A percentile compares a stretch with the other conserved stretches of the same genome.
Evolutionary conservation across 2,329 filamentous ascomycete species (phyloP).

Genomic region (Penicillium polonicum): DNA sequence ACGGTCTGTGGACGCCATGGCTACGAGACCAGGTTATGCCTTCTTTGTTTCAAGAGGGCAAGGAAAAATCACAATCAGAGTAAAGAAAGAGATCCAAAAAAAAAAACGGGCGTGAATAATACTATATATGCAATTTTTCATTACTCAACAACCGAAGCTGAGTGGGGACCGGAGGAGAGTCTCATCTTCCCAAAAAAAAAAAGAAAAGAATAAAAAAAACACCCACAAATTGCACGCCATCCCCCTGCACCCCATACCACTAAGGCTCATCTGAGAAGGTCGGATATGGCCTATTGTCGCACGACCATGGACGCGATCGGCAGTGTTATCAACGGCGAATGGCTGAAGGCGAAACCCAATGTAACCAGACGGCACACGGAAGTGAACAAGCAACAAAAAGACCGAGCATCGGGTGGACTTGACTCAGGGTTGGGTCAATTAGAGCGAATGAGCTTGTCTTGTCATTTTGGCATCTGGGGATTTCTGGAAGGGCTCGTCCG

Average conservation of each 20-base stretch:
- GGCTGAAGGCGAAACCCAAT: constrained; percentile 13
- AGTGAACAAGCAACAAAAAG: constrained; percentile 6
- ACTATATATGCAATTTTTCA: constrained; percentile 24
- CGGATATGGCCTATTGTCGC: constrained; percentile 18
- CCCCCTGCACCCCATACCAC: background rate
- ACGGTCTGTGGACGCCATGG: constrained; percentile 28
- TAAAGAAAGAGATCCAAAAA: background rate
- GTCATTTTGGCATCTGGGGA: constrained; percentile 7
- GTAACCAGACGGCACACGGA: constrained; percentile 29
- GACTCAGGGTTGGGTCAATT: constrained; percentile 9
- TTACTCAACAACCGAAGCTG: constrained; percentile 18
- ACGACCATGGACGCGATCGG: constrained; percentile 26
- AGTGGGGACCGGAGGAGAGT: constrained; percentile 17
- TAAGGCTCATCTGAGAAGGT: constrained; percentile 15
- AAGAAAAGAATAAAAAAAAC: constrained; percentile 6
- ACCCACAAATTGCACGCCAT: background rate
- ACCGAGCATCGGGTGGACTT: background rate
- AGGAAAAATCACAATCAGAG: constrained; percentile 8
- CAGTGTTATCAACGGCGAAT: constrained; percentile 15
- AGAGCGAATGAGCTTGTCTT: background rate
- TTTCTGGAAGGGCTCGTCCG: constrained; percentile 14
- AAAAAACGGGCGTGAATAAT: constrained; percentile 18
- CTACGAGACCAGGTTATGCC: constrained; percentile 6
- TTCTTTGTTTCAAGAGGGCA: constrained; percentile 3
- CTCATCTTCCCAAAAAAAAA: background rate